Evolutionary conservation across 108 stramenopile species (phyloP).

Genomic region (Nitzschia sp.): DNA sequence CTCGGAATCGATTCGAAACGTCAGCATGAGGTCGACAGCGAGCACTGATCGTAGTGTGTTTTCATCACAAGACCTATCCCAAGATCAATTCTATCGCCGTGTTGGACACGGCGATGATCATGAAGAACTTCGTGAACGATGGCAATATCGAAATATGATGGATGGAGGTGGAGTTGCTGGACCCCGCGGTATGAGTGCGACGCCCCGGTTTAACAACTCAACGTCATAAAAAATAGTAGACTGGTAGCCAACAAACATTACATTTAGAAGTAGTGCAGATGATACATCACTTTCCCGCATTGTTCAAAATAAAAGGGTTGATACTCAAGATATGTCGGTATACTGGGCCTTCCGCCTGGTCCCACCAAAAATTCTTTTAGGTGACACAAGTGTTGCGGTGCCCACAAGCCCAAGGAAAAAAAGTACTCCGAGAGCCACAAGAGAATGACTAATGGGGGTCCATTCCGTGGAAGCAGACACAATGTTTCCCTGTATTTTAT

Average conservation of each 20-base stretch:
- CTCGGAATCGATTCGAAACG: conserved; percentile 27
- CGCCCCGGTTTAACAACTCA: conserved; percentile 9
- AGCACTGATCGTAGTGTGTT: conserved; percentile 15
- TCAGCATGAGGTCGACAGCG: conserved; percentile 8
- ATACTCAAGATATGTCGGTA: no score
- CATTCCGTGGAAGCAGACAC: no score
- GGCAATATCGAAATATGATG: conserved; percentile 51
- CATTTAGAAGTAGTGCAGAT: background rate
- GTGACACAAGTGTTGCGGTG: no score
- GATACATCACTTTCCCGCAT: no score
- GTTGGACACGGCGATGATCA: conserved; percentile 40
- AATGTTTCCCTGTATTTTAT: no score
- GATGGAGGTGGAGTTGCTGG: conserved; percentile 5
- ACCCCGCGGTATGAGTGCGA: conserved; percentile 7
- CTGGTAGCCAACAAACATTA: background rate
- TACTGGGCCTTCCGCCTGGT: no score
- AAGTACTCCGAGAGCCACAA: no score
- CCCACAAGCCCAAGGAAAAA: no score
- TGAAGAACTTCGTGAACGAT: conserved; percentile 39
- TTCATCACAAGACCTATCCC: conserved; percentile 30
- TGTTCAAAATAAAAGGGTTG: no score
- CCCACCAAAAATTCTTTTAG: no score
- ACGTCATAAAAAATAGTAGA: background rate
- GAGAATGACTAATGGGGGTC: no score
- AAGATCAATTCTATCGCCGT: conserved; percentile 43